Conservation (phyloP, 768 basidiomycete genomes). For the Hericium erinaceus region DNA sequence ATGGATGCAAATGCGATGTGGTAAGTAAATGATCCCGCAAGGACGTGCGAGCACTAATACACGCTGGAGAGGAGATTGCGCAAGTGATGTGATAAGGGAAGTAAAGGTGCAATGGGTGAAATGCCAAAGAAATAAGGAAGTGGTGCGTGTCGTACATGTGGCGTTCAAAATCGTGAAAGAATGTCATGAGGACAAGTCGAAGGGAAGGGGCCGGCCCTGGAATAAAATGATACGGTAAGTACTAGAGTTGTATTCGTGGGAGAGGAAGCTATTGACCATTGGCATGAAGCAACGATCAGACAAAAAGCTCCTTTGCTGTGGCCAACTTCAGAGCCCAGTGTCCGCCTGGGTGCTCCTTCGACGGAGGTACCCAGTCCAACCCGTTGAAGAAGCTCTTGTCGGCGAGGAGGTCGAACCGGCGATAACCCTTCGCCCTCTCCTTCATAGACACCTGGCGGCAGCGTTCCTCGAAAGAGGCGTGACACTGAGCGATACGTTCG, state of each 20-base stretch:
- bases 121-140: no score
- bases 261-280: background rate
- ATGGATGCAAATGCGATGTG: no score
- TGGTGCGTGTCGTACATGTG: no score
- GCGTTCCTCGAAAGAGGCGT: conserved; percentile 29
- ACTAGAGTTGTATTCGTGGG: background rate
- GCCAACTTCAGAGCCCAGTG: conserved; percentile 14
- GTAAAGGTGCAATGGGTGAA: no score
- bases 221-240: background rate
- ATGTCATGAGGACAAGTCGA: background rate
- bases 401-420: conserved; percentile 45
- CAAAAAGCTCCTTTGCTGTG: background rate
- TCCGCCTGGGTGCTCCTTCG: conserved; percentile 8
- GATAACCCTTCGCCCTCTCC: conserved; percentile 32
- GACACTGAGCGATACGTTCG: conserved; percentile 22
- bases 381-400: conserved; percentile 48
- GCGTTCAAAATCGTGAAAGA: no score
- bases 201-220: background rate
- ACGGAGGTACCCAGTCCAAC: conserved; percentile 19
- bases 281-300: background rate
- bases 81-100: no score
- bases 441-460: conserved; percentile 32
- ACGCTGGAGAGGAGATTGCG: no score
- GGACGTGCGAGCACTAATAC: no score
- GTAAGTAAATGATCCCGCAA: no score